These are phyloP conservation scores for Eucalyptus sp. DNA, from an alignment of 345 rosid genomes.

Conservation along the genomic window DNA sequence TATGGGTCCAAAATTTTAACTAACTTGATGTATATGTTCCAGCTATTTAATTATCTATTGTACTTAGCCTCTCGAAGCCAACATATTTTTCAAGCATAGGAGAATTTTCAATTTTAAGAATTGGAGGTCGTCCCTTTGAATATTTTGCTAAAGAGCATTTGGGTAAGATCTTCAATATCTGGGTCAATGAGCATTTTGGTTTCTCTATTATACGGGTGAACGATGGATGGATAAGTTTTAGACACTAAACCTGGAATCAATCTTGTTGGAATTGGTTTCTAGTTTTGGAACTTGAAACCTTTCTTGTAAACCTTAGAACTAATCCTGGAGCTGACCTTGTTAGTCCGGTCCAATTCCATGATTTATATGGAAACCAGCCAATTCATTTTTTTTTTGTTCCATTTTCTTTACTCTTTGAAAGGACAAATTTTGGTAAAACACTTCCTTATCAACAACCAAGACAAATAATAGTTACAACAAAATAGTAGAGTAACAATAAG, in stretches of 20 bases:
- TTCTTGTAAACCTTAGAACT: rapidly evolving
- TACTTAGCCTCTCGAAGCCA: background rate
- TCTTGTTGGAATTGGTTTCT: background rate
- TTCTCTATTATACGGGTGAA: rapidly evolving
- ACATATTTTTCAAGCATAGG: background rate
- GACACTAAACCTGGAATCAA: rapidly evolving
- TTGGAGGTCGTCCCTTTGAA: background rate
- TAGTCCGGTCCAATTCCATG: rapidly evolving
- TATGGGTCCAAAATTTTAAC: background rate
- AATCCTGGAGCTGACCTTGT: rapidly evolving
- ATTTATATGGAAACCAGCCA: background rate
- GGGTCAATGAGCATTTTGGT: background rate
- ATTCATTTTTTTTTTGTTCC: background rate
- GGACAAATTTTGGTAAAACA: background rate
- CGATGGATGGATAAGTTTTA: background rate
- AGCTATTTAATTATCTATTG: background rate
- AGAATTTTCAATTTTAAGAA: background rate
- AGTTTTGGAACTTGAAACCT: background rate
- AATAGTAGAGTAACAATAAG: background rate
- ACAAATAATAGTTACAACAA: background rate
- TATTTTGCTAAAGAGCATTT: background rate
- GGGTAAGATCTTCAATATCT: background rate
- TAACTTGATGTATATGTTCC: background rate
- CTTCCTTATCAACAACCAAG: background rate
- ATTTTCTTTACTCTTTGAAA: background rate